These are phyloP conservation scores for Leccinum huronense DNA, from an alignment of 1,284 basidiomycete genomes.

Conservation along the genomic window DNA sequence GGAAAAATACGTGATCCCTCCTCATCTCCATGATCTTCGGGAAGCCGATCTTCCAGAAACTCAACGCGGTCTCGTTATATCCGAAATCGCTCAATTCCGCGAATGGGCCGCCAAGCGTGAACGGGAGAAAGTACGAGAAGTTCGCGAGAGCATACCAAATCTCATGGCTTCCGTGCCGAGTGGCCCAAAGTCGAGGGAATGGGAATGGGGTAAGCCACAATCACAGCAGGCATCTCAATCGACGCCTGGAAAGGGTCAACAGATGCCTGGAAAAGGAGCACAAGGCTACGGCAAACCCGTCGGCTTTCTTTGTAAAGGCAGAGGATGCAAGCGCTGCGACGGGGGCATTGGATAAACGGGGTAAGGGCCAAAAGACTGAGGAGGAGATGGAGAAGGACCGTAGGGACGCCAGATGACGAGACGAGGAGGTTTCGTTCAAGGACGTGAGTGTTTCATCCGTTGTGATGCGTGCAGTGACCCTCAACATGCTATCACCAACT, in stretches of 20 bases:
- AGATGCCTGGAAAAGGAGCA: slow-evolving; percentile 60
- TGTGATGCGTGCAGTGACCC: not conserved
- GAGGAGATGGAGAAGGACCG: slow-evolving; percentile 81
- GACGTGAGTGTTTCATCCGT: slow-evolving; percentile 60
- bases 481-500: not conserved
- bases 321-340: slow-evolving; percentile 43
- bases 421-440: slow-evolving; percentile 79
- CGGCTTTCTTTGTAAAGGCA: slow-evolving; percentile 67
- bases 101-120: slow-evolving; percentile 85
- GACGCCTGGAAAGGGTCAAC: slow-evolving; percentile 38
- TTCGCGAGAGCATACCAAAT: slow-evolving; percentile 53
- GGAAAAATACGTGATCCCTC: slow-evolving; percentile 85
- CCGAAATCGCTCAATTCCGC: slow-evolving; percentile 92
- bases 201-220: slow-evolving; percentile 62
- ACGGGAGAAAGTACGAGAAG: slow-evolving; percentile 77
- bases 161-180: slow-evolving; percentile 48
- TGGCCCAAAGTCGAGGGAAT: slow-evolving; percentile 67
- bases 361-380: slow-evolving; percentile 64
- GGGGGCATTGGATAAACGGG: slow-evolving; percentile 38
- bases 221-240: slow-evolving; percentile 41
- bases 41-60: slow-evolving; percentile 96
- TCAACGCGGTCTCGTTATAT: slow-evolving; percentile 89
- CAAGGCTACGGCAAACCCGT: slow-evolving; percentile 78
- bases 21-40: slow-evolving; percentile 91
- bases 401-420: slow-evolving; percentile 67